Evolutionary conservation across 371 early-diverging fungal genomes (phyloP).

Genomic region (Mortierella sp.): DNA sequence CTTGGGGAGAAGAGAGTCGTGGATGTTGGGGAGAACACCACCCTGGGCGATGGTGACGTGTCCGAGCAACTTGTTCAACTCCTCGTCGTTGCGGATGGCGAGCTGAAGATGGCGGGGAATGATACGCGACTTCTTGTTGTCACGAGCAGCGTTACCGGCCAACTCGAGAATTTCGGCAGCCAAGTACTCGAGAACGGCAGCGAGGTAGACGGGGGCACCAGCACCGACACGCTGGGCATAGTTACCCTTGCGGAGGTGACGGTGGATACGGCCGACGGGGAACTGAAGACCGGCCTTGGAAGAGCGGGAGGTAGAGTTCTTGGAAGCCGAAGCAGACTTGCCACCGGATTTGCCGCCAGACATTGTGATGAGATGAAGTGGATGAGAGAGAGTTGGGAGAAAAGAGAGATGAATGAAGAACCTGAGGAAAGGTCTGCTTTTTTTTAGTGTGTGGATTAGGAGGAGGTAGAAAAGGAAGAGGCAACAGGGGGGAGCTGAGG

Average conservation of each 20-base stretch:
- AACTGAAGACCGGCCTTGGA: constrained; percentile 92
- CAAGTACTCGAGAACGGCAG: constrained; percentile 96
- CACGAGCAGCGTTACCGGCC: constrained; percentile 96
- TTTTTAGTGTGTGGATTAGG: constrained; percentile 20
- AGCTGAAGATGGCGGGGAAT: constrained; percentile 91
- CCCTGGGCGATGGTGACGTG: constrained; percentile 89
- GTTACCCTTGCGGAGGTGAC: constrained; percentile 95
- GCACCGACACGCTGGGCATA: constrained; percentile 96
- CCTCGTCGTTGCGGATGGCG: constrained; percentile 97
- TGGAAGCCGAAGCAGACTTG: constrained; percentile 67
- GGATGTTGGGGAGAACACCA: constrained; percentile 90
- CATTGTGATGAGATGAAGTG: constrained; percentile 46
- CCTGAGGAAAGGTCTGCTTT: constrained; percentile 1
- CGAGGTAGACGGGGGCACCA: constrained; percentile 95
- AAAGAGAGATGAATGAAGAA: constrained; percentile 1
- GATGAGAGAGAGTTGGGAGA: constrained; percentile 3
- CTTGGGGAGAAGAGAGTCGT: constrained; percentile 70
- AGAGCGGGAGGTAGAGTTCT: constrained; percentile 70
- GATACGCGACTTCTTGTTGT: constrained; percentile 96
- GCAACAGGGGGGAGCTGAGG: constrained; percentile 9
- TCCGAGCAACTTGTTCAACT: constrained; percentile 94
- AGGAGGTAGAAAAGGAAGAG: constrained; percentile 10
- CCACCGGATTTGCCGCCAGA: constrained; percentile 73
- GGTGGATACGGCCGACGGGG: constrained; percentile 98
- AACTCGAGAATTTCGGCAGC: constrained; percentile 97